Evolutionary conservation across 2,329 filamentous ascomycete genomes (phyloP).

Genomic region (Paracoccidioides brasiliensis): DNA sequence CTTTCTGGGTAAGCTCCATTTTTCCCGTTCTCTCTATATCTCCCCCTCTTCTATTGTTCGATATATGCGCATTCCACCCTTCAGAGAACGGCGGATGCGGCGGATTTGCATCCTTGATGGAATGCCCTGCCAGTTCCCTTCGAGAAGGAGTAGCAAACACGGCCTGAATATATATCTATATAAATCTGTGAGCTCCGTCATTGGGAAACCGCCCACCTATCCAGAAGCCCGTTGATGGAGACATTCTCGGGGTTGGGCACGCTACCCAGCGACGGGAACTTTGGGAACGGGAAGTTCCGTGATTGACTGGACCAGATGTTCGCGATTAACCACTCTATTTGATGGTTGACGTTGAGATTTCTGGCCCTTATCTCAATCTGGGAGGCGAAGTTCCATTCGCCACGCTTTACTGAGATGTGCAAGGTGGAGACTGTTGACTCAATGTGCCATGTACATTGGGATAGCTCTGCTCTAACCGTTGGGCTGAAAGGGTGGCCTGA

Average conservation of each 20-base stretch:
- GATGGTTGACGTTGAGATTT: neutral
- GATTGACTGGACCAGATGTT: neutral
- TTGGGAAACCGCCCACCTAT: neutral
- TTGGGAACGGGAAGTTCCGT: neutral
- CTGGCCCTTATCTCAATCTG: neutral
- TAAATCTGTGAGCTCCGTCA: neutral
- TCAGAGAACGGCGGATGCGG: neutral
- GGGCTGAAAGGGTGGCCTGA: neutral
- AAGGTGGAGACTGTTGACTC: neutral
- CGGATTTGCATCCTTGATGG: neutral
- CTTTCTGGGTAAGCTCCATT: neutral
- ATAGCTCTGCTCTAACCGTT: neutral
- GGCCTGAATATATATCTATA: neutral
- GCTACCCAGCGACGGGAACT: neutral
- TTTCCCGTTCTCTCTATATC: neutral
- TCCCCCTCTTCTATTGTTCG: neutral
- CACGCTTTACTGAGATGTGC: neutral
- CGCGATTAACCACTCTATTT: neutral
- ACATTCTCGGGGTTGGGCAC: too few relatives aligned
- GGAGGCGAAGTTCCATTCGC: neutral
- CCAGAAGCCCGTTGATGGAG: neutral
- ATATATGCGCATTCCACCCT: neutral
- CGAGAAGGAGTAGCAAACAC: neutral
- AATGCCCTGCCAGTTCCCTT: neutral
- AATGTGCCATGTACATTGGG: neutral